Evolutionary conservation across 2,329 filamentous ascomycete genomes (phyloP).

Genomic region (Chaetomium sp.): DNA sequence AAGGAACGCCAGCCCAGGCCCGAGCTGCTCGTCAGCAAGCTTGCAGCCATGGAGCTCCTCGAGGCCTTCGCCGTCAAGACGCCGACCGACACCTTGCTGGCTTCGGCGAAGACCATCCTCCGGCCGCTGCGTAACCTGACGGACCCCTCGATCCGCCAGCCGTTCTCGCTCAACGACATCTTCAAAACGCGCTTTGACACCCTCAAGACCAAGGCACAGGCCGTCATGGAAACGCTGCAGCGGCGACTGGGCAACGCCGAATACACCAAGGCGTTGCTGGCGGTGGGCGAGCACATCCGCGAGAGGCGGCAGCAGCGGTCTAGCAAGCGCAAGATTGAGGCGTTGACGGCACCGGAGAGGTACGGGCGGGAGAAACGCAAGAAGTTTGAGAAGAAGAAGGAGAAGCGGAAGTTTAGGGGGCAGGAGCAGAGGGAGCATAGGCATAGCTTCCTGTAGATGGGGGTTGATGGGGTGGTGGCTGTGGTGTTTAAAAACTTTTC

Average conservation of each 20-base stretch:
- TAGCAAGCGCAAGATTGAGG: conserved; percentile 86
- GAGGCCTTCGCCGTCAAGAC: conserved; percentile 68
- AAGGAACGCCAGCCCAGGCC: conserved; percentile 69
- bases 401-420: conserved; percentile 77
- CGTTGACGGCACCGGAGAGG: conserved; percentile 78
- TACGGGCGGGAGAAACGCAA: conserved; percentile 77
- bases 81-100: conserved; percentile 56
- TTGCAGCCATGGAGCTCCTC: conserved; percentile 73
- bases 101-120: conserved; percentile 63
- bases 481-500: neutral
- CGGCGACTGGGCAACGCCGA: conserved; percentile 78
- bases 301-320: conserved; percentile 72
- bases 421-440: conserved; percentile 71
- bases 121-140: conserved; percentile 77
- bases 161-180: conserved; percentile 68
- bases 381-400: conserved; percentile 82
- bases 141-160: conserved; percentile 72
- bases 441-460: conserved; percentile 62
- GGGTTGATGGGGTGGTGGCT: conserved; percentile 1
- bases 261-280: conserved; percentile 74
- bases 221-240: conserved; percentile 80
- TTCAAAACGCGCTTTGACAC: conserved; percentile 71
- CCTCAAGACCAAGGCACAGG: conserved; percentile 71
- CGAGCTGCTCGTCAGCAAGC: conserved; percentile 70
- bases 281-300: conserved; percentile 72